Evolutionary conservation across 2,329 filamentous ascomycete genomes (phyloP).

Genomic region (Cordyceps cicadae): DNA sequence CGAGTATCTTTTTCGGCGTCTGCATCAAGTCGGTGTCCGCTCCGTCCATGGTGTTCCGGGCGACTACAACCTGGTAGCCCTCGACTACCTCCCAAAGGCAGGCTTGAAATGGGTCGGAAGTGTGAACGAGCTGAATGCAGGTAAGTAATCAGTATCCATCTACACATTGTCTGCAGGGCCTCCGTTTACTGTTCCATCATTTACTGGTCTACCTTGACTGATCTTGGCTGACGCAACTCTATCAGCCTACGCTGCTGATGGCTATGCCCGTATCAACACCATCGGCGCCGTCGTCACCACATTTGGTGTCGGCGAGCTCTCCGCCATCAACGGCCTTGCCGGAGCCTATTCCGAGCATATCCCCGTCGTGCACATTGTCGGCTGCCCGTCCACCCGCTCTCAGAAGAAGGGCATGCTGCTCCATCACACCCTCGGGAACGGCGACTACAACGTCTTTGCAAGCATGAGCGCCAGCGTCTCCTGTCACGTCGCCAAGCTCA

Average conservation of each 20-base stretch:
- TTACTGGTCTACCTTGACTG: background rate
- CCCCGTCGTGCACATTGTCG: slow-evolving; percentile 62
- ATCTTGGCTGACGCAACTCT: slow-evolving; percentile 10
- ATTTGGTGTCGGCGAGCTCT: slow-evolving; percentile 68
- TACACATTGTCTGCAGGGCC: too few species aligned
- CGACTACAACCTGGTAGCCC: slow-evolving; percentile 62
- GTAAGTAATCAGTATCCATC: slow-evolving; percentile 25
- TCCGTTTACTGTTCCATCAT: too few species aligned
- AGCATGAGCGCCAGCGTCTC: slow-evolving; percentile 69
- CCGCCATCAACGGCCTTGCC: slow-evolving; percentile 63
- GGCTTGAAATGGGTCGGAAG: slow-evolving; percentile 59
- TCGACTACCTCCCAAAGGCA: slow-evolving; percentile 55
- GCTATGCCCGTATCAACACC: slow-evolving; percentile 65
- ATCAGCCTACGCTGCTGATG: slow-evolving; percentile 68
- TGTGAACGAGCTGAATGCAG: slow-evolving; percentile 66
- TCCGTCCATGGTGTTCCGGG: slow-evolving; percentile 63
- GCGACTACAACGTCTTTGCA: slow-evolving; percentile 75
- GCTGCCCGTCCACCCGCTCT: slow-evolving; percentile 40
- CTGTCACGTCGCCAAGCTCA: slow-evolving; percentile 61
- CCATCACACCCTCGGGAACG: slow-evolving; percentile 66
- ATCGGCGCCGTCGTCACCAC: slow-evolving; percentile 65
- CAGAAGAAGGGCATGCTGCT: slow-evolving; percentile 41
- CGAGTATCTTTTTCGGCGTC: slow-evolving; percentile 58
- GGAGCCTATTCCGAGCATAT: slow-evolving; percentile 68
- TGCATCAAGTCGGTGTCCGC: slow-evolving; percentile 55